These are phyloP conservation scores for Monosporozyma aquatica DNA, from an alignment of 805 yeast species.

Conservation along the genomic window DNA sequence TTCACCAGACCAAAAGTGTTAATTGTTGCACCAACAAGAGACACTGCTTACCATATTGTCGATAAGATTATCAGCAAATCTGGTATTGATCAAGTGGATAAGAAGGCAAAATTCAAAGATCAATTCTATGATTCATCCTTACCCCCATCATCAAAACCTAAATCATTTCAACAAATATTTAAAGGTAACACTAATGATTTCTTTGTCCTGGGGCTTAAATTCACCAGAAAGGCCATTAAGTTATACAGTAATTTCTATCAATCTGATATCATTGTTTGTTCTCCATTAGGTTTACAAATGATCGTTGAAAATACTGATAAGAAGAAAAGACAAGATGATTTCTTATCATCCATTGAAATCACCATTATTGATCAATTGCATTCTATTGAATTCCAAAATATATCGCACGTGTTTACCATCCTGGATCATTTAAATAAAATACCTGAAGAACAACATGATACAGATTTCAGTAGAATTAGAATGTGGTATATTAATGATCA, in stretches of 20 bases:
- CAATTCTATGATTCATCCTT: conserved; percentile 54
- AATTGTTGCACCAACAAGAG: conserved; percentile 75
- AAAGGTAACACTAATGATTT: conserved; percentile 87
- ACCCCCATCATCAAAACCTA: conserved; percentile 54
- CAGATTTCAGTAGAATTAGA: conserved; percentile 85
- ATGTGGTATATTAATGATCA: conserved; percentile 89
- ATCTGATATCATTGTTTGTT: conserved; percentile 80
- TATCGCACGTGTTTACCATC: conserved; percentile 76
- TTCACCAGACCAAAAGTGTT: conserved; percentile 88
- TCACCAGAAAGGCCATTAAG: conserved; percentile 80
- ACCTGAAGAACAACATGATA: conserved; percentile 70
- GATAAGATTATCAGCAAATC: conserved; percentile 51
- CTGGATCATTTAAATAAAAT: conserved; percentile 62
- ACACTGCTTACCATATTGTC: conserved; percentile 63
- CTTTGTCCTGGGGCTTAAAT: conserved; percentile 83
- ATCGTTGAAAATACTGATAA: conserved; percentile 58
- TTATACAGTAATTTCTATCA: conserved; percentile 75
- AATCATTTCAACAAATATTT: conserved; percentile 70
- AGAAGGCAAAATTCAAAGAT: conserved; percentile 59
- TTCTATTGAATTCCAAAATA: conserved; percentile 82
- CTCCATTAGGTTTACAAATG: conserved; percentile 82
- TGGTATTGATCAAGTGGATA: conserved; percentile 69
- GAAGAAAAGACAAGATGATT: conserved; percentile 61
- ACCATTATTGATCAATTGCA: conserved; percentile 75
- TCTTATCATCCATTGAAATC: conserved; percentile 80